Percentiles rank a stretch among this genome's conserved stretches.
Evolutionary conservation across 2,329 filamentous ascomycete genomes (phyloP).

Genomic region (Fusarium sp.): DNA sequence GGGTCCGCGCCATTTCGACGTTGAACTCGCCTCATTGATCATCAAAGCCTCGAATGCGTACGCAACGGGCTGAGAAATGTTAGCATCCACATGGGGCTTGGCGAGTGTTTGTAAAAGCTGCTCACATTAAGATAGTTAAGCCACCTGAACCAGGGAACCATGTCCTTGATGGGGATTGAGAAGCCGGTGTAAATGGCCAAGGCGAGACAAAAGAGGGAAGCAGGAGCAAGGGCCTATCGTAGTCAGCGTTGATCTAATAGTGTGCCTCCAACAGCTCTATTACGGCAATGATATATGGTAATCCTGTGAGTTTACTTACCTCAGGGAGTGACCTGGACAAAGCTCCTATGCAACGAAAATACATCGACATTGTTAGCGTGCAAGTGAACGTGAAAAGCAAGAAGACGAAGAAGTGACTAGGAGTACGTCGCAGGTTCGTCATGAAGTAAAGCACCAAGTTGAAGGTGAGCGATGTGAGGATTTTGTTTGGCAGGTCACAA

Average conservation of each 20-base stretch:
- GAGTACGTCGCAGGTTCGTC: conserved; percentile 56
- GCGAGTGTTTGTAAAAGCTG: rapidly evolving
- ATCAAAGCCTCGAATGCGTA: conserved; percentile 74
- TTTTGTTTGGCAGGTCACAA: conserved; percentile 55
- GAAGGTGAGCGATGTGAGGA: conserved; percentile 53
- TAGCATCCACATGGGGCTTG: background rate
- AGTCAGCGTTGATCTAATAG: no score
- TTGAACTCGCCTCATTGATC: conserved; percentile 64
- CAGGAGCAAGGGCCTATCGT: conserved; percentile 54
- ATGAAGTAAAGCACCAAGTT: conserved; percentile 62
- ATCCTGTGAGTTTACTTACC: no score
- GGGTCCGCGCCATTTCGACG: rapidly evolving
- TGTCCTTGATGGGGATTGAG: conserved; percentile 54
- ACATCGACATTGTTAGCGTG: conserved; percentile 44
- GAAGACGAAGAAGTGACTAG: conserved; percentile 60
- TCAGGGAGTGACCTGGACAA: background rate
- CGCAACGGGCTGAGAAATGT: conserved; percentile 57
- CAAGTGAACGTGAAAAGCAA: conserved; percentile 56
- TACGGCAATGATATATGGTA: no score
- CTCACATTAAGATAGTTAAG: conserved; percentile 68
- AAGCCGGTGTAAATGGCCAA: conserved; percentile 59
- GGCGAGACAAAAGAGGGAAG: conserved; percentile 51
- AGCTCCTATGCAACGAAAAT: conserved; percentile 56
- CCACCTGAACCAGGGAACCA: conserved; percentile 74
- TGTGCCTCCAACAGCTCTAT: no score